Evolutionary conservation across 2,329 filamentous ascomycete species (phyloP), one percentile per base, ranked within the genome.

Genomic region (Coniella lustricola): DNA sequence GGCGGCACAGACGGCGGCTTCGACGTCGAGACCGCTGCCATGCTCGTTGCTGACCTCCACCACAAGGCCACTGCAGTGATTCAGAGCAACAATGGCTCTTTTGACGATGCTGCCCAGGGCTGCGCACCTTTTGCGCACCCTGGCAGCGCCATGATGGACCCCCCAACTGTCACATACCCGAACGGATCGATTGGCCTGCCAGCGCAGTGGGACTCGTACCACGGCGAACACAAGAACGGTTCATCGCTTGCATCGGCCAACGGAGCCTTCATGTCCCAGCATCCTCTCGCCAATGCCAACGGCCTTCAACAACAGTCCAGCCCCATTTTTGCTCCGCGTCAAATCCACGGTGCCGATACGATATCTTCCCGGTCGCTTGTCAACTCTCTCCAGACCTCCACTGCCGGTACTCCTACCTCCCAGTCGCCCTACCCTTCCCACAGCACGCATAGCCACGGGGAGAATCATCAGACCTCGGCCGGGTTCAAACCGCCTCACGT

Each of bases 41-140:
- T 97, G 89, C 81, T 98, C 67, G 94, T 98, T 74, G 93, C 91
- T 64, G 90, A 97, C 71, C 85, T 97, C 64, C 91, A 95, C 71
- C 90, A 96, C 74, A 96, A 96, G 75, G 90, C 77, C 61, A 91
- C 90, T 37, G 75, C 76, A 31, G 82, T 82, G 60, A 88, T 81
- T 68, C 77, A 79, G 49, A 69, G 69, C 52, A 76, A 73, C 56
- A 73, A 71, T 54, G 74, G 72, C 57, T 72, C 76, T 43, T 82
- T 74, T 60, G 78, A 81, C 54, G 25, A 29, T 10, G 70, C 74
- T 54, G 73, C 67, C 63, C 70, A 76, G 29, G 77, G 80, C n/a
- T n/a, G n/a, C 62, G 82, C 86, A 65, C 74, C 84, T 55, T 90
- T 87, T 64, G 82, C 88, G 51, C 81, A 87, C 55, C 82, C 81